Conservation (phyloP, 257 asterid species). For the Salvia splendens region DNA sequence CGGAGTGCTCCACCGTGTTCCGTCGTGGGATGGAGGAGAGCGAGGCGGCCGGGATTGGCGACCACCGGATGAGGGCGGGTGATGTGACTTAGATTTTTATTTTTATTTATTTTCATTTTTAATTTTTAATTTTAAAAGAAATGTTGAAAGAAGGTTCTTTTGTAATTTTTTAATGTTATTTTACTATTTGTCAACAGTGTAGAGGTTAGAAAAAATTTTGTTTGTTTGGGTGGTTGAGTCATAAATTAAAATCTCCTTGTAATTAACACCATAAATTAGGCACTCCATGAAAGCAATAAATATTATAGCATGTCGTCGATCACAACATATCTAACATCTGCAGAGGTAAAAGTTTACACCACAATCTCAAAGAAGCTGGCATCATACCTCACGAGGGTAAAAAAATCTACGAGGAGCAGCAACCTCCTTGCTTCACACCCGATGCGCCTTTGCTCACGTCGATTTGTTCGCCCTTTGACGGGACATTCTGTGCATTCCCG, state of each 20-base stretch:
- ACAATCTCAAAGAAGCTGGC: constrained; percentile 11
- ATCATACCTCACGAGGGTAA: not conserved
- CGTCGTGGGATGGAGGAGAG: constrained; percentile 61
- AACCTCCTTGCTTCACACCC: constrained; percentile 62
- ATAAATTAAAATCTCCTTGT: constrained; percentile 46
- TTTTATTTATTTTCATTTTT: too few relatives aligned
- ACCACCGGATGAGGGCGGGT: constrained; percentile 40
- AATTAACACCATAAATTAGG: constrained; percentile 44
- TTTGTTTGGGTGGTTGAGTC: constrained; percentile 41
- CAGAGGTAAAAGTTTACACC: constrained; percentile 28
- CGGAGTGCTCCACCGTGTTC: constrained; percentile 88
- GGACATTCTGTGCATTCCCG: constrained; percentile 46
- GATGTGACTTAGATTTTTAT: constrained; percentile 1
- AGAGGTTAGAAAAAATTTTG: constrained; percentile 48
- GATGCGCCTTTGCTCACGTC: constrained; percentile 74
- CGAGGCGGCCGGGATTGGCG: constrained; percentile 51
- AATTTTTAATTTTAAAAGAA: not conserved
- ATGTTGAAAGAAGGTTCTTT: constrained; percentile 22
- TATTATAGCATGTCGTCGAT: constrained; percentile 23
- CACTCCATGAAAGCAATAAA: constrained; percentile 20
- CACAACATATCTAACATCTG: constrained; percentile 28
- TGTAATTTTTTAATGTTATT: constrained; percentile 31
- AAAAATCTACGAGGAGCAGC: constrained; percentile 60
- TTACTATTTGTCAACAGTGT: constrained; percentile 37
- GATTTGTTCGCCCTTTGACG: constrained; percentile 73